These are phyloP conservation scores for Yamadazyma dushanensis DNA, from an alignment of 1,139 yeast species.

Conservation along the genomic window DNA sequence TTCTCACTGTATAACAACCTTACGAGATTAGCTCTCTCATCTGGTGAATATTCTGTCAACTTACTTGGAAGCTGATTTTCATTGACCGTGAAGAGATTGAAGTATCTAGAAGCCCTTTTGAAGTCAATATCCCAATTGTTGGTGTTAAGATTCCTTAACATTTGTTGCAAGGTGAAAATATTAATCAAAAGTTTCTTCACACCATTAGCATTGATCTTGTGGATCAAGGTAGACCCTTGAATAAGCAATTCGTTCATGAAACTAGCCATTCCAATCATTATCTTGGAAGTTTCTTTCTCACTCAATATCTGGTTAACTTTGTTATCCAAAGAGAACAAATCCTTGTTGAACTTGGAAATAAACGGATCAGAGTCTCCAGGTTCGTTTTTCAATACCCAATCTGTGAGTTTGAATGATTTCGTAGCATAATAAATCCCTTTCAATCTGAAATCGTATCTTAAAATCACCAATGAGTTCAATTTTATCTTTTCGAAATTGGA, in stretches of 20 bases:
- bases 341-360: slow-evolving; percentile 60
- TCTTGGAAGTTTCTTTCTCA: slow-evolving; percentile 29
- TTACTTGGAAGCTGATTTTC: slow-evolving; percentile 35
- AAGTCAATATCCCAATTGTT: slow-evolving; percentile 64
- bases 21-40: slow-evolving; percentile 36
- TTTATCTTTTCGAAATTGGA: slow-evolving; percentile 47
- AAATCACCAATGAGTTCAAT: slow-evolving; percentile 50
- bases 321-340: slow-evolving; percentile 53
- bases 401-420: slow-evolving; percentile 39
- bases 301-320: slow-evolving; percentile 30
- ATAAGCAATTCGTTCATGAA: slow-evolving; percentile 60
- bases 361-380: slow-evolving; percentile 67
- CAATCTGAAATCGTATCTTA: slow-evolving; percentile 67
- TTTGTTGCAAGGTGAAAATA: slow-evolving; percentile 73
- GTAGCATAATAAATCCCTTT: slow-evolving; percentile 63
- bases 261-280: slow-evolving; percentile 54
- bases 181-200: slow-evolving; percentile 66
- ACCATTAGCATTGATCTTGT: slow-evolving; percentile 63
- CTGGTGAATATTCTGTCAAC: slow-evolving; percentile 22
- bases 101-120: slow-evolving; percentile 56
- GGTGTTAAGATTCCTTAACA: slow-evolving; percentile 61
- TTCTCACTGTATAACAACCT: slow-evolving; percentile 47
- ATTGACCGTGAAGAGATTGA: slow-evolving; percentile 50
- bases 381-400: slow-evolving; percentile 49
- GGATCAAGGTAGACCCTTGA: slow-evolving; percentile 57